Conservation (phyloP, 1,284 basidiomycete species). For the Salmacisia buchloeana region DNA sequence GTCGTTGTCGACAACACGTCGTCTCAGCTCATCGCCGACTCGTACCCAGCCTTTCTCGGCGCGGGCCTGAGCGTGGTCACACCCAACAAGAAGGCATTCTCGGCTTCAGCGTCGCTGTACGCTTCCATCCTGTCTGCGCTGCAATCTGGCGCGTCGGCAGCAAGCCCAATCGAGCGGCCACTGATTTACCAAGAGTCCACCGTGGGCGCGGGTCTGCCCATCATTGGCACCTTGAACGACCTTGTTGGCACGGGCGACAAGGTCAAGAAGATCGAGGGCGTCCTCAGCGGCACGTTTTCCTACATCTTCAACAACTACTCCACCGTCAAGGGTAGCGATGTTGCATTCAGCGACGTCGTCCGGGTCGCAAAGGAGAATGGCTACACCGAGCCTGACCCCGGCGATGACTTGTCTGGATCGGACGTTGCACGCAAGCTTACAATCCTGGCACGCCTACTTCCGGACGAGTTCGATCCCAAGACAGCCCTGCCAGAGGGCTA, state of each 20-base stretch:
- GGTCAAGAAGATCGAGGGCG: slow-evolving; percentile 60
- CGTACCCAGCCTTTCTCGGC: slow-evolving; percentile 76
- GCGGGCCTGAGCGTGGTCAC: slow-evolving; percentile 83
- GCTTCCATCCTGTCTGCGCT: slow-evolving; percentile 62
- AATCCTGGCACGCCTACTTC: slow-evolving; percentile 69
- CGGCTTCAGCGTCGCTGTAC: slow-evolving; percentile 68
- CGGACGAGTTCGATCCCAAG: slow-evolving; percentile 21
- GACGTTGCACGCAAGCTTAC: slow-evolving; percentile 96
- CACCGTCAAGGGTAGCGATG: slow-evolving; percentile 51
- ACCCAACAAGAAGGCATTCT: slow-evolving; percentile 96
- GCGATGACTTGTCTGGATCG: slow-evolving; percentile 89
- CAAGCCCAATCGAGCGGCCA: slow-evolving; percentile 56
- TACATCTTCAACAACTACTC: slow-evolving; percentile 97
- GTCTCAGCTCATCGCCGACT: slow-evolving; percentile 70
- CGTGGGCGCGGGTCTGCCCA: slow-evolving; percentile 89
- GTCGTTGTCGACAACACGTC: slow-evolving; percentile 92
- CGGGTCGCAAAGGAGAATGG: slow-evolving; percentile 82
- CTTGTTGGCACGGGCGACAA: slow-evolving; percentile 86
- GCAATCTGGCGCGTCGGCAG: slow-evolving; percentile 14
- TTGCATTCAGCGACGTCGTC: slow-evolving; percentile 80
- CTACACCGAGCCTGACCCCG: slow-evolving; percentile 96
- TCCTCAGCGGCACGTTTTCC: slow-evolving; percentile 89
- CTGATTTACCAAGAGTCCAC: slow-evolving; percentile 84
- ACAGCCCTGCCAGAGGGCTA: slow-evolving; percentile 63
- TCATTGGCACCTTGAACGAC: slow-evolving; percentile 86